Base-by-base conservation (phyloP, 2,329 filamentous ascomycete genomes). In the Aspergillus ustus region DNA sequence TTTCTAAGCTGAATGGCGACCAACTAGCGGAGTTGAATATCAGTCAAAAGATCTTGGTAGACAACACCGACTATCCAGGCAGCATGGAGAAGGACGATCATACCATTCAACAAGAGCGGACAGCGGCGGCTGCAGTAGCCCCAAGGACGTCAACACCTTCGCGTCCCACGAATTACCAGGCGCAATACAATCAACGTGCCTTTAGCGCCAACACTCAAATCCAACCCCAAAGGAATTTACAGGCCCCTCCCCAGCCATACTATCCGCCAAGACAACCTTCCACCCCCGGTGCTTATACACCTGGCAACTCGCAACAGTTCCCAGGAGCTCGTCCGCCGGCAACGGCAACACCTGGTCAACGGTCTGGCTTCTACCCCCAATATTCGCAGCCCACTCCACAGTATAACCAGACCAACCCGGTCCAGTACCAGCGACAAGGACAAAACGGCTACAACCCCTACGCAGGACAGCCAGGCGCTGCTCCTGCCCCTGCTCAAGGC, bases 1-100 rank as follows among this genome's bases (percentile, higher is more conserved):
- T 97, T 25, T 89, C 93, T 6, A 94, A 95, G 70, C 81, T 97
- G 63, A 89, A 96, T 69, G 92, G 92, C 9, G 90, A 96, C 72
- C 91, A 93, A 74, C 79, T 96, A n/a, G 89, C 89, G 31, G 91
- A 93, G 61, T 81, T 97, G 52, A 89, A 91, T 64, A 90, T 96
- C 72, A 94, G 89, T 78, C 91, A 88, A 50, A 92, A 88, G 72
- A 85, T 97, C 20, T 80, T 92, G 62, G 82, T 96, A 51, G 87
- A 91, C 63, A 87, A 85, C 7, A 87, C 89, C 55, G 87, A 92
- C 70, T 91, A 91, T 74, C 86, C 85, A 65, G 93, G 93, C 4
- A 87, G 90, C 4, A 89, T 96, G 86, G 92, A 96, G 68, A 91
- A 94, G 69, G 92, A 96, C 67, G 90, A 92, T 66, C 83, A 83